phyloP scores from a whole-genome alignment of 2,329 filamentous ascomycete species.

The Purpureocillium lavendulum region DNA sequence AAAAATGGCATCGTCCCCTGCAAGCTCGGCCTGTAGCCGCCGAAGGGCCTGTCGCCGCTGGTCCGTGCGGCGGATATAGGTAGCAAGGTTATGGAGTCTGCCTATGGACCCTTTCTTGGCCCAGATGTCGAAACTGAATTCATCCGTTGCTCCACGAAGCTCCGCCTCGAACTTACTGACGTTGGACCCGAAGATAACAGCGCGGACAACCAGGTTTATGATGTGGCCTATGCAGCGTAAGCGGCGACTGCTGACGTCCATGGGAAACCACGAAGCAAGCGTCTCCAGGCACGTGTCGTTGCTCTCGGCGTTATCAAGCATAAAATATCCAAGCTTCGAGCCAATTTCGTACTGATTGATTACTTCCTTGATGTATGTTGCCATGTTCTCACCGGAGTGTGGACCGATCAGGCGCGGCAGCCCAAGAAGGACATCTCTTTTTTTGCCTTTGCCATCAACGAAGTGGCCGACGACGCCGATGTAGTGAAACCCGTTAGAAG shows the following conservation, averaged over 20 bases:
- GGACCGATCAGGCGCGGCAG: background rate
- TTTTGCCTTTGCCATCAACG: background rate
- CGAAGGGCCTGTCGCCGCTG: no score
- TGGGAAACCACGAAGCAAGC: background rate
- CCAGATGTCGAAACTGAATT: no score
- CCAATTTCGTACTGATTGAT: conserved; percentile 1
- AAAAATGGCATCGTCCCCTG: no score
- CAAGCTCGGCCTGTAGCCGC: no score
- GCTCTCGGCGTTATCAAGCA: background rate
- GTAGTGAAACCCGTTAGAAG: conserved; percentile 1
- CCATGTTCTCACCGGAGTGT: background rate
- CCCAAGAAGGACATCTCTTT: background rate
- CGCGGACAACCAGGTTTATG: background rate
- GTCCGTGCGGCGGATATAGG: background rate
- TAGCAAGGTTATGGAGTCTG: conserved; percentile 1
- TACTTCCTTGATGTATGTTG: background rate
- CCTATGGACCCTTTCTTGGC: background rate
- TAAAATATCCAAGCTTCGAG: conserved; percentile 1
- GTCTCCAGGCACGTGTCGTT: conserved; percentile 1
- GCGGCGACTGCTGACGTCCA: no score
- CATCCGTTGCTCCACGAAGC: no score
- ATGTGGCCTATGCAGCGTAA: background rate
- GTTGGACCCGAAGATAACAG: no score
- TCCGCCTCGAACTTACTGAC: no score
- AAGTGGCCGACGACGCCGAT: background rate